Conservation (phyloP, 345 rosid species). For the Syzygium oleosum region DNA sequence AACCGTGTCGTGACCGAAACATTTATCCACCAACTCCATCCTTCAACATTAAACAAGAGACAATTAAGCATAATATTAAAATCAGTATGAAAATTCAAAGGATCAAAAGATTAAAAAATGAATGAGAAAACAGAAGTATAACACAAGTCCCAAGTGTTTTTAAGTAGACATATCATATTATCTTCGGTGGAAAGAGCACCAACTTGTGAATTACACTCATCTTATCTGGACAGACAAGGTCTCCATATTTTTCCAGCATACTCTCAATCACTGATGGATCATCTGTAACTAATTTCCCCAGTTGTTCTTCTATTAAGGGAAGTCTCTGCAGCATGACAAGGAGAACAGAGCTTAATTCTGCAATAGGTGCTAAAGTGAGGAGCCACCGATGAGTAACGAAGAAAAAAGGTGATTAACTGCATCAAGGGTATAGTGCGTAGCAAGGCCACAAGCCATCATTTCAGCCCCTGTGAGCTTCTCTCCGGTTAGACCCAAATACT, state of each 20-base stretch:
- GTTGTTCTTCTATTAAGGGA: conserved; percentile 52
- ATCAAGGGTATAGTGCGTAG: conserved; percentile 62
- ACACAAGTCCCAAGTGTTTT: background rate
- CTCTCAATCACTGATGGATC: conserved; percentile 84
- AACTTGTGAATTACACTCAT: conserved; percentile 70
- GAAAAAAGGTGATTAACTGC: conserved; percentile 29
- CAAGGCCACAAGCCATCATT: conserved; percentile 87
- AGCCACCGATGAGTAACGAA: background rate
- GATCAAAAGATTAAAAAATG: background rate
- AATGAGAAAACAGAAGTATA: background rate
- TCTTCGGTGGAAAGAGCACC: conserved; percentile 6
- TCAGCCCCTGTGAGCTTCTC: conserved; percentile 80
- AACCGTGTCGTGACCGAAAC: conserved; percentile 73
- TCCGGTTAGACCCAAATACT: conserved; percentile 79
- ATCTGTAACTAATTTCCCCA: conserved; percentile 65
- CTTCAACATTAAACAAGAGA: conserved; percentile 16
- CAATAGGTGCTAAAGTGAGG: background rate
- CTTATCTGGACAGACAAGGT: conserved; percentile 52
- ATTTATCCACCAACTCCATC: conserved; percentile 57
- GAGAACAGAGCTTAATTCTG: background rate
- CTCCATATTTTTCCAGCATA: conserved; percentile 51
- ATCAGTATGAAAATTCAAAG: background rate
- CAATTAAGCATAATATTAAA: background rate
- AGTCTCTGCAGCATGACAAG: conserved; percentile 36
- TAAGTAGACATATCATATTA: background rate